These are phyloP conservation scores for Daldinia bambusicola DNA, from an alignment of 495 filamentous ascomycete genomes.

Conservation along the genomic window DNA sequence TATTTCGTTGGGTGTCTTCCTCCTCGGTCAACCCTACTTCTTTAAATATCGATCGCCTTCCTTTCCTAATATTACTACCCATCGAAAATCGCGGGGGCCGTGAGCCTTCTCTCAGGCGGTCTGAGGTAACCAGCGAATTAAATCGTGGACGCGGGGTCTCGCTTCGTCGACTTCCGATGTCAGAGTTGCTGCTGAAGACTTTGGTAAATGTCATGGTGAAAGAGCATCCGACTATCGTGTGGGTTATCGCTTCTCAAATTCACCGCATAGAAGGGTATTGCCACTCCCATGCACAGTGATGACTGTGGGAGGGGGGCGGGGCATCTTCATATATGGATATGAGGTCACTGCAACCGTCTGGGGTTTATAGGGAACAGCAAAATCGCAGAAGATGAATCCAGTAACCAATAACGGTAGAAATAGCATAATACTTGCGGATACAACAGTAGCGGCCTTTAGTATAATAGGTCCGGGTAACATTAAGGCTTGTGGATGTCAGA, in stretches of 20 bases:
- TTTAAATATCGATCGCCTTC: conserved; percentile 57
- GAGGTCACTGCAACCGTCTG: conserved; percentile 39
- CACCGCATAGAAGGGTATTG: conserved; percentile 16
- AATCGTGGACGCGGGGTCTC: conserved; percentile 54
- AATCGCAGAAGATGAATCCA: conserved; percentile 15
- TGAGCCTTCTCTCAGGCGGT: conserved; percentile 58
- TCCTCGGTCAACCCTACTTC: conserved; percentile 58
- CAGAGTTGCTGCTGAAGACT: conserved; percentile 32
- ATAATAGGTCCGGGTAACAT: conserved; percentile 11
- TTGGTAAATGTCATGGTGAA: conserved; percentile 42
- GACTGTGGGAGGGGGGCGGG: conserved; percentile 16
- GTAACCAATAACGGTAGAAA: conserved; percentile 9
- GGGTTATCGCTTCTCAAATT: not conserved
- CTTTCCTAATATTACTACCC: conserved; percentile 52
- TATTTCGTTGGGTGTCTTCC: conserved; percentile 17
- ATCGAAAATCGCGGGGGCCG: conserved; percentile 48
- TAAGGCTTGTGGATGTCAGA: conserved; percentile 13
- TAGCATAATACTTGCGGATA: conserved; percentile 2
- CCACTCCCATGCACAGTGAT: conserved; percentile 31
- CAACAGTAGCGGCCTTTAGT: conserved; percentile 3
- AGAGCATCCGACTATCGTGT: conserved; percentile 5
- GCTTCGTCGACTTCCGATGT: conserved; percentile 27
- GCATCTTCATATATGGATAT: conserved; percentile 35
- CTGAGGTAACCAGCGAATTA: conserved; percentile 56
- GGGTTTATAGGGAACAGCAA: conserved; percentile 9